Percentiles rank a stretch among this genome's conserved stretches.
Conservation (phyloP, 345 rosid genomes). For the Syzygium aqueum region DNA sequence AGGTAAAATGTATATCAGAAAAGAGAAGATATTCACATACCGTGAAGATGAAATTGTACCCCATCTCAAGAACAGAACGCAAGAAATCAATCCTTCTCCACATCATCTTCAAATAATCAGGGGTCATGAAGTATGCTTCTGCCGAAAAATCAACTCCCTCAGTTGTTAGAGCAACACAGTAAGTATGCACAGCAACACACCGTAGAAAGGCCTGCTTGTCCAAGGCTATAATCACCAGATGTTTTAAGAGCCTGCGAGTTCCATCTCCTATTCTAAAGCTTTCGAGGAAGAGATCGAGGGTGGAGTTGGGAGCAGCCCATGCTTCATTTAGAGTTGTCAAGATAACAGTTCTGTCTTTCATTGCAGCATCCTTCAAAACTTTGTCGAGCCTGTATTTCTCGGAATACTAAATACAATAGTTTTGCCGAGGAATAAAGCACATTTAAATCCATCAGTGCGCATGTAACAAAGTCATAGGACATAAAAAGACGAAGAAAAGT, state of each 20-base stretch:
- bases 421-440: not conserved
- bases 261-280: constrained; percentile 63
- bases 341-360: constrained; percentile 48
- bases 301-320: constrained; percentile 63
- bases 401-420: constrained; percentile 3
- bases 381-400: constrained; percentile 44
- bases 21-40: constrained; percentile 21
- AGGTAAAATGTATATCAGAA: not conserved
- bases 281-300: constrained; percentile 64
- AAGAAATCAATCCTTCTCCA: constrained; percentile 86
- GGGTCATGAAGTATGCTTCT: constrained; percentile 86
- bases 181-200: constrained; percentile 42
- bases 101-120: constrained; percentile 79
- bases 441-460: not conserved
- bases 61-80: constrained; percentile 69
- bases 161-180: constrained; percentile 65
- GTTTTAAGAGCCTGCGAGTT: constrained; percentile 53
- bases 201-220: constrained; percentile 60
- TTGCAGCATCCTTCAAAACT: constrained; percentile 54
- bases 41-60: constrained; percentile 83
- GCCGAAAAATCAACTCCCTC: constrained; percentile 55
- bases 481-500: not conserved
- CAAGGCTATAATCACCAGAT: constrained; percentile 66
- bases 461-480: not conserved
- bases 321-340: constrained; percentile 79